These are phyloP conservation scores for Talaromyces marneffei DNA, from an alignment of 2,329 filamentous ascomycete species.

Conservation along the genomic window DNA sequence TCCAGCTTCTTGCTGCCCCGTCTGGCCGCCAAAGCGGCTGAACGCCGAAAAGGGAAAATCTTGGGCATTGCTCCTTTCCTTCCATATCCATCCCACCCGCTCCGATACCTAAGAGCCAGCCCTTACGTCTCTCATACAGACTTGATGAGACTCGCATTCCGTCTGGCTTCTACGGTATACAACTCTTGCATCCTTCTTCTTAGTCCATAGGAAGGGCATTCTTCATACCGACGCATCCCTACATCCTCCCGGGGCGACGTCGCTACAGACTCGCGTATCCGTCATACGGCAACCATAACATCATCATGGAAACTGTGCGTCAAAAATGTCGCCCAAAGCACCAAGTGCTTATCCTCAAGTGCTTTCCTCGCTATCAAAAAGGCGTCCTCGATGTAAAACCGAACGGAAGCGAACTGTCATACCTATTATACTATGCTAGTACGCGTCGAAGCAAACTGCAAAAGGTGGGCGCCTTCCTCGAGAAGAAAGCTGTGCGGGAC, in stretches of 20 bases:
- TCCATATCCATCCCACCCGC: not conserved
- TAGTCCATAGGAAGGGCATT: not conserved
- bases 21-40: not conserved
- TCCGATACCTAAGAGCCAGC: not conserved
- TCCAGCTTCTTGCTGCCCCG: not conserved
- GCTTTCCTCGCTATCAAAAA: constrained; percentile 89
- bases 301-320: constrained; percentile 51
- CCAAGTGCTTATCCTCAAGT: constrained; percentile 91
- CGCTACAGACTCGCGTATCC: not conserved
- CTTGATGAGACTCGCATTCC: not conserved
- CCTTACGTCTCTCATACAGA: not conserved
- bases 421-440: constrained; percentile 93
- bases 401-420: constrained; percentile 93
- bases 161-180: not conserved
- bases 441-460: constrained; percentile 91
- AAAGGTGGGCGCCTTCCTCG: constrained; percentile 90
- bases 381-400: constrained; percentile 88
- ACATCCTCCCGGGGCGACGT: not conserved
- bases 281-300: not conserved
- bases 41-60: not conserved
- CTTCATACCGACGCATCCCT: not conserved
- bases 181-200: not conserved
- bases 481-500: constrained; percentile 88
- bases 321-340: constrained; percentile 80
- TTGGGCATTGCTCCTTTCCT: not conserved